Base-by-base conservation (phyloP, 805 yeast species). In the Yarrowia divulgata region DNA sequence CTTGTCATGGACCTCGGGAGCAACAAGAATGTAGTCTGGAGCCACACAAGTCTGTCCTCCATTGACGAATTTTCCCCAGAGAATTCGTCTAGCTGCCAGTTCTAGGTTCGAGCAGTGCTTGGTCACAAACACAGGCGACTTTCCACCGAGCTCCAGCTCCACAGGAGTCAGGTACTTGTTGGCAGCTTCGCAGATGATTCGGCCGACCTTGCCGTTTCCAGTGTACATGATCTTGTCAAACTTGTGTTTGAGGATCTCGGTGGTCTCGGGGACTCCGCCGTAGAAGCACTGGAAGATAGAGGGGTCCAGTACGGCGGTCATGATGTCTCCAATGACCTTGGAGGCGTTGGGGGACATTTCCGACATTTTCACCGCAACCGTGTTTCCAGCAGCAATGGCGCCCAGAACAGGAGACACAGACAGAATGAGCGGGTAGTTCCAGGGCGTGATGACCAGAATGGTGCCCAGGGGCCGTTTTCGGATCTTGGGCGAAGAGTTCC, bases 31-130 rank as follows among this genome's bases (percentile, higher is more conserved):
- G 75, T 92, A 93, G 79, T 94, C 98, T 8, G 93, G 90, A 9
- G 97, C 90, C 48, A 91, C 90, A 81, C 98, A 93, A 1, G 95
- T 88, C 79, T 93, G 98, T n/a, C 98, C 98, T 19, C 90, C 85
- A 75, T 92, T 94, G 39, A 85, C 79, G 75, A 88, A 89, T 73
- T 89, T 86, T 16, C 93, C 94, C 90, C 95, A 91, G 1, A 84
- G 82, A 16, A 91, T 79, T 77, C 98, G 85, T 71, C 83, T 83
- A 23, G 92, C 82, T 3, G 85, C 82, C 9, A 74, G 3, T 14
- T 63, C 57, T 3, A 63, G n/a, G 46, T 63, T 16, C 12, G 23
- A 13, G 46, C 67, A 63, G 57, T 46, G 45, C 12, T 46, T 48
- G 35, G 57, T 63, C 16, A 63, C 67, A 73, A 93, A 84, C 1